These are phyloP conservation scores for Physcomitrium patens DNA, from an alignment of 225 moss, liverwort and hornwort genomes.

Conservation along the genomic window DNA sequence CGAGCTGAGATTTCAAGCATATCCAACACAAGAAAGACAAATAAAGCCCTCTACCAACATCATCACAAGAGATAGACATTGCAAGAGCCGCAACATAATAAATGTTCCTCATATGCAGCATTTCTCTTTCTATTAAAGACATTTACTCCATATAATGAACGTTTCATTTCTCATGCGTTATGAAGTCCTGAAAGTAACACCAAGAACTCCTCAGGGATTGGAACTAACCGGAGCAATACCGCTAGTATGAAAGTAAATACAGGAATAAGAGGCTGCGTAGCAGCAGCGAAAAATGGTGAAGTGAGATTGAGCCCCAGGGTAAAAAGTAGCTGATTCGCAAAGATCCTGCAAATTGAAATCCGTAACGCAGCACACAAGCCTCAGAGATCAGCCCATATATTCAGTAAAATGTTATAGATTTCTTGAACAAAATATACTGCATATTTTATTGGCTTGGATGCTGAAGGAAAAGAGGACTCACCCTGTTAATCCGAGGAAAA, in stretches of 20 bases:
- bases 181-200: slow-evolving; percentile 7
- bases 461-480: slow-evolving; percentile 34
- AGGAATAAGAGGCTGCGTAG: slow-evolving; percentile 82
- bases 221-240: slow-evolving; percentile 71
- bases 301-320: slow-evolving; percentile 81
- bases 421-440: slow-evolving; percentile 6
- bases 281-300: slow-evolving; percentile 81
- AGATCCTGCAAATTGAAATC: slow-evolving; percentile 63
- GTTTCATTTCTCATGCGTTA: slow-evolving; percentile 16
- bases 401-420: not conserved
- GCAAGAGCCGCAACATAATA: not conserved
- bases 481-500: slow-evolving; percentile 91
- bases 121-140: not conserved
- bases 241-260: slow-evolving; percentile 89
- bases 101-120: slow-evolving; percentile 3
- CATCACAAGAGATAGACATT: not conserved
- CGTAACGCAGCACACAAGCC: slow-evolving; percentile 1
- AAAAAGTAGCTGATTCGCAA: slow-evolving; percentile 90
- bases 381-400: not conserved
- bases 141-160: slow-evolving; percentile 3
- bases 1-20: slow-evolving; percentile 2
- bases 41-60: not conserved
- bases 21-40: slow-evolving; percentile 10
- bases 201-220: slow-evolving; percentile 25
- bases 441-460: not conserved